phyloP scores from a whole-genome alignment of 371 early-diverging fungal genomes.

The Actinomortierella wolfii region DNA sequence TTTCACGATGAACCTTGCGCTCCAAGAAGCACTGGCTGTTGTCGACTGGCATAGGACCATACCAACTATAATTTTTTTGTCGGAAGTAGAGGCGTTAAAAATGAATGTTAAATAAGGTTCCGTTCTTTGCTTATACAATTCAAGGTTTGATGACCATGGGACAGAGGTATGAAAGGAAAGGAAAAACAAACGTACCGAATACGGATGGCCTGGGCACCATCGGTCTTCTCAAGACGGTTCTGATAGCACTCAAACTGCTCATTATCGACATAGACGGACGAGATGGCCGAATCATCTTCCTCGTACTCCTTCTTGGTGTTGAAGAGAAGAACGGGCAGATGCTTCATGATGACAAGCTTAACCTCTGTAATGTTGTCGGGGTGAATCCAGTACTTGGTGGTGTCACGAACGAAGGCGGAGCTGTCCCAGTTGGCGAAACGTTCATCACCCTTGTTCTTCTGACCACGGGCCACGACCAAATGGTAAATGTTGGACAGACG shows the following conservation, averaged over 20 bases:
- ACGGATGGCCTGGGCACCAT: constrained; percentile 93
- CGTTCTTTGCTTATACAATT: too few species aligned
- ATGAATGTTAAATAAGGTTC: background rate
- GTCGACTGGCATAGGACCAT: constrained; percentile 84
- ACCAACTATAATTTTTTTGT: constrained; percentile 67
- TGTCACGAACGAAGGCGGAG: constrained; percentile 80
- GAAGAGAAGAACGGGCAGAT: constrained; percentile 97
- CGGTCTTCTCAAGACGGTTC: constrained; percentile 92
- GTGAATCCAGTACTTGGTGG: constrained; percentile 99
- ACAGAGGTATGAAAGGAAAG: background rate
- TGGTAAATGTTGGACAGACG: constrained; percentile 92
- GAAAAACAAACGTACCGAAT: constrained; percentile 64
- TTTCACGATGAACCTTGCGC: constrained; percentile 98
- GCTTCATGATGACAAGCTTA: constrained; percentile 91
- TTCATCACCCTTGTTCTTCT: constrained; percentile 62
- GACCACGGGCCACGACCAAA: constrained; percentile 83
- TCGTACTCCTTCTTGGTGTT: constrained; percentile 78
- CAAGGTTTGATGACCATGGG: too few species aligned
- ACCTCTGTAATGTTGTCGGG: constrained; percentile 98
- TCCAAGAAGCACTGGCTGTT: constrained; percentile 94
- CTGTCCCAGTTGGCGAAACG: constrained; percentile 39
- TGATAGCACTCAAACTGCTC: constrained; percentile 91
- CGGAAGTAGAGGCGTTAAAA: background rate
- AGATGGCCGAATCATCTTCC: constrained; percentile 88
- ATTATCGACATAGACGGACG: constrained; percentile 98